Percentiles rank a stretch among this genome's conserved stretches.
Evolutionary conservation across 371 early-diverging fungal genomes (phyloP).

Genomic region (Circinella minor): DNA sequence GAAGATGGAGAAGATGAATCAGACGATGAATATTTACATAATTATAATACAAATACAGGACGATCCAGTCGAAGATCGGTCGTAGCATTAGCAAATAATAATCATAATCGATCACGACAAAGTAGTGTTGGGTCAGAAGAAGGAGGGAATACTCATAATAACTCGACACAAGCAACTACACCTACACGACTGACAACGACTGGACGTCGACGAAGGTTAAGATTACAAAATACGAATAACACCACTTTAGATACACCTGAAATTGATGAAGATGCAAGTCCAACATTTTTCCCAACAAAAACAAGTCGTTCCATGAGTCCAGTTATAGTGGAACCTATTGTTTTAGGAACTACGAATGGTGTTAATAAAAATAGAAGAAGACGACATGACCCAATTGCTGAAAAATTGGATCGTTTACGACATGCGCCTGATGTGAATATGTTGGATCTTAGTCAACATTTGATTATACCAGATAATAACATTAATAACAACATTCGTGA

Average conservation of each 20-base stretch:
- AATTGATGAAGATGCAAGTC: conserved; percentile 7
- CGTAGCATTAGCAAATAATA: too few relatives aligned
- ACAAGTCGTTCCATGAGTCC: not conserved
- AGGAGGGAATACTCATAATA: not conserved
- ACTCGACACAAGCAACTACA: not conserved
- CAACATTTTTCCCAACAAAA: conserved; percentile 1
- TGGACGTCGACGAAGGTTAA: not conserved
- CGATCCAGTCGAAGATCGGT: not conserved
- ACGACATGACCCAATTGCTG: not conserved
- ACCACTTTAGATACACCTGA: not conserved
- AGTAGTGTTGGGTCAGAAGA: conserved; percentile 5
- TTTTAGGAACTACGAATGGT: not conserved
- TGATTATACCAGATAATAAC: conserved; percentile 4
- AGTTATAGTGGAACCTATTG: not conserved
- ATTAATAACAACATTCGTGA: not conserved
- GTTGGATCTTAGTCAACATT: conserved; percentile 4
- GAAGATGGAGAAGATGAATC: not conserved
- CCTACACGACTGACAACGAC: not conserved
- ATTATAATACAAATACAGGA: not conserved
- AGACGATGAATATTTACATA: not conserved
- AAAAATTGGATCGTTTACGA: conserved; percentile 3
- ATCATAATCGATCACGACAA: not conserved
- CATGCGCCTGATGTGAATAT: not conserved
- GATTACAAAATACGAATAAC: not conserved
- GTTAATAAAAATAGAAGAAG: not conserved